Percentiles rank a stretch among this genome's conserved stretches.
phyloP scores from a whole-genome alignment of 2,329 filamentous ascomycete species.

The Huntiella decipiens region DNA sequence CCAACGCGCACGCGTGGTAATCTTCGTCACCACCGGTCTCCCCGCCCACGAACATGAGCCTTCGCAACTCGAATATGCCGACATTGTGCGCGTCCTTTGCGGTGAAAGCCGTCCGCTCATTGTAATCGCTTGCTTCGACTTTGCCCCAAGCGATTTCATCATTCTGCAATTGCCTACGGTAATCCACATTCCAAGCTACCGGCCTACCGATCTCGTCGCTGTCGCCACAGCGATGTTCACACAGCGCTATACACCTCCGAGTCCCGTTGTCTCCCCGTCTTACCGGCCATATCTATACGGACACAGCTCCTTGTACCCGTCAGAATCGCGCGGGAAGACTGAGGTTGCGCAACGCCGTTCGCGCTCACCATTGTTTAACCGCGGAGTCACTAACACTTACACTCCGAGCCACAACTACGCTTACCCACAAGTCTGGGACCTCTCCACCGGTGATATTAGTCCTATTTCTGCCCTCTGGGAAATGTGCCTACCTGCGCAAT shows the following conservation, averaged over 20 bases:
- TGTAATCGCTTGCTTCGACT: conserved; percentile 31
- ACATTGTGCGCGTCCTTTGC: conserved; percentile 21
- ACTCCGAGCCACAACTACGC: conserved; percentile 19
- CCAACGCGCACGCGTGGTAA: conserved; percentile 35
- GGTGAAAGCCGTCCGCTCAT: conserved; percentile 31
- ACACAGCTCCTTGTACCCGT: background rate
- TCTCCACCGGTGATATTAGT: conserved; percentile 20
- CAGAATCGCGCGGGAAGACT: background rate
- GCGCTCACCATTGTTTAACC: conserved; percentile 2
- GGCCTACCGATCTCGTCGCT: conserved; percentile 26
- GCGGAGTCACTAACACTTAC: background rate
- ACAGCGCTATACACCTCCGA: background rate
- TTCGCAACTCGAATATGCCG: conserved; percentile 33
- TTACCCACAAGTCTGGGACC: conserved; percentile 22
- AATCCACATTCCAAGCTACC: conserved; percentile 30
- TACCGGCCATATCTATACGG: background rate
- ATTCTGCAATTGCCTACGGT: conserved; percentile 31
- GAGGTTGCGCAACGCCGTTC: background rate
- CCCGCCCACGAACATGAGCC: conserved; percentile 26
- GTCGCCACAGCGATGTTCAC: conserved; percentile 34
- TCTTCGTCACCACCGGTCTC: conserved; percentile 38
- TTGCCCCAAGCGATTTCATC: conserved; percentile 21
- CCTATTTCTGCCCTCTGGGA: conserved; percentile 29
- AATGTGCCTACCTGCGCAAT: conserved; percentile 25
- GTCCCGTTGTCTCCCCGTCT: conserved; percentile 9